Conservation (phyloP, 345 rosid genomes). For the Euphorbia lathyris region DNA sequence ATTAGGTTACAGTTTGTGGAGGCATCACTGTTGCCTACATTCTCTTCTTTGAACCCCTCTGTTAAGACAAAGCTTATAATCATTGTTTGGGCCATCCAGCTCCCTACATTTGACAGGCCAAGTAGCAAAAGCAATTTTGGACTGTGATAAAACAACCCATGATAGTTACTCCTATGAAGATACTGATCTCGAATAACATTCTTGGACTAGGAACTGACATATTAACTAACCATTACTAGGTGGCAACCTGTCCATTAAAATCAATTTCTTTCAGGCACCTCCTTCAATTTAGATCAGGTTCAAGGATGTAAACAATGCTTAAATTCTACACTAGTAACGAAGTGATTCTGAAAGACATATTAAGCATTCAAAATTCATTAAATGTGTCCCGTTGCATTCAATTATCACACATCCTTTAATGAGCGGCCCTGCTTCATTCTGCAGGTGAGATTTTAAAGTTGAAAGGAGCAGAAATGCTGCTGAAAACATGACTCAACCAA, state of each 20-base stretch:
- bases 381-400: neutral
- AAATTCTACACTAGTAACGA: neutral
- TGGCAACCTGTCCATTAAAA: too few species aligned
- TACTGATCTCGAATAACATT: neutral
- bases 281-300: neutral
- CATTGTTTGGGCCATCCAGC: too few species aligned
- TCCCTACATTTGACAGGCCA: too few species aligned
- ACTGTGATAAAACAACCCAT: too few species aligned
- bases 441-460: too few species aligned
- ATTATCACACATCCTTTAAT: neutral
- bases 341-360: neutral
- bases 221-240: neutral
- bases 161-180: too few species aligned
- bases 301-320: neutral
- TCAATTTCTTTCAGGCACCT: neutral
- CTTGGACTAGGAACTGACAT: neutral
- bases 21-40: too few species aligned
- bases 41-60: too few species aligned
- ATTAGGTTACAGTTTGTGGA: neutral
- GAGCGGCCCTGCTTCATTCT: neutral
- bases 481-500: neutral
- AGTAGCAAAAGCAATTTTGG: too few species aligned
- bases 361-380: neutral
- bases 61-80: too few species aligned
- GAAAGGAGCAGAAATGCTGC: neutral